Base-by-base conservation (phyloP, 1,284 basidiomycete species). In the Ustilago crameri region DNA sequence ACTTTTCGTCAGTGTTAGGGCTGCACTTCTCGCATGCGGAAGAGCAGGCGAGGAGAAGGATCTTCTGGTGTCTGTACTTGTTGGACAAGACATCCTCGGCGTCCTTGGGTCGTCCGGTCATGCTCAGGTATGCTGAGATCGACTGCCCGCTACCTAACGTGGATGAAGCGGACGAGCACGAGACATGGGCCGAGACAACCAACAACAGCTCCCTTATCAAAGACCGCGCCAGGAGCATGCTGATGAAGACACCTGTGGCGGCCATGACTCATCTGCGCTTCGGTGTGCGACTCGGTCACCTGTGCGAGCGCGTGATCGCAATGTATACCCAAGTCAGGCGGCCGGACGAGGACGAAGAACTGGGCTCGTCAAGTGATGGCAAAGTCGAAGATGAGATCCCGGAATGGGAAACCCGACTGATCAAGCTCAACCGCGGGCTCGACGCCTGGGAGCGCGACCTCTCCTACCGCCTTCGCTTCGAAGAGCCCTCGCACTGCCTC, bases 51-150 rank as follows among this genome's bases (percentile, higher is more conserved):
- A 51, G 76, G 12, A 54, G 74, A 2, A 37, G 77, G 9, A 65
- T 74, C 51, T 72, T 74, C 30, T 78, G 74, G 70, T 68, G 65
- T 51, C 27, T 63, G 18, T 79, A 68, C 41, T 45, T 74, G 34
- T 53, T 79, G 22, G 77, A 79, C 55, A 79, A 79, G 62, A 64
- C 61, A 3, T 62, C 59, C 24, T 65, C 70, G 9, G 69, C 62
- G 4, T 67, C 66, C 24, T 43, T 78, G n/a, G 77, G 76, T 32
- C 46, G 76, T 48, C 75, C 77, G 0, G 59, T 73, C 14, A 69
- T 69, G 9, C 41, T 79, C 62, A 52, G 77, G 4, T 60, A 64
- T 38, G 66, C 52, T n/a, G 77, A 79, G 69, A 71, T 72, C 37
- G 77, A 79, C 51, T 75, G 74, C 26, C 75, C 77, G 2, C 32